Conservation (phyloP, 164 flowering plant genomes). For the Umbilicus rupestris region DNA sequence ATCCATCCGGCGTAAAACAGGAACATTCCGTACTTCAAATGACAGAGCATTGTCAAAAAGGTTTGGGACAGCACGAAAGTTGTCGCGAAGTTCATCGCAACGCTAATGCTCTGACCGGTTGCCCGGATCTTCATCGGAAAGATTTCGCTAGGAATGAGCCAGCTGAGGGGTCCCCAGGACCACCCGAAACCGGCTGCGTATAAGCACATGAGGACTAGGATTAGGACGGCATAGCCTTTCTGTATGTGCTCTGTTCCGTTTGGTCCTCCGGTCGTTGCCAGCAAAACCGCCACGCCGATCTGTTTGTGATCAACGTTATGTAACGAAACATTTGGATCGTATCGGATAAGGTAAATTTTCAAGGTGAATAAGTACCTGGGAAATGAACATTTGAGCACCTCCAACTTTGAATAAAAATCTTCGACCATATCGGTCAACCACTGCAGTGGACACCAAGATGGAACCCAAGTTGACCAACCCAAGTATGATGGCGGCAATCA, state of each 20-base stretch:
- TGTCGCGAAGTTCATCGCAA: slow-evolving; percentile 48
- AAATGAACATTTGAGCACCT: slow-evolving; percentile 46
- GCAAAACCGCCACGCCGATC: slow-evolving; percentile 35
- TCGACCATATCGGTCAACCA: slow-evolving; percentile 62
- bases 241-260: slow-evolving; percentile 29
- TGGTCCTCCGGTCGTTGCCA: slow-evolving; percentile 30
- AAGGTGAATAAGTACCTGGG: slow-evolving; percentile 37
- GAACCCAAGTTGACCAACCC: slow-evolving; percentile 44
- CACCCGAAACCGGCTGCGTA: slow-evolving; percentile 66
- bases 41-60: slow-evolving; percentile 56
- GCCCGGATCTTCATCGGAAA: slow-evolving; percentile 57
- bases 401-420: slow-evolving; percentile 47
- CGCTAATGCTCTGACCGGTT: slow-evolving; percentile 50
- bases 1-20: slow-evolving; percentile 58
- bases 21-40: slow-evolving; percentile 50
- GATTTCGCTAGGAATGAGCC: slow-evolving; percentile 75
- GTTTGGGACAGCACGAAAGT: slow-evolving; percentile 56
- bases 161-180: slow-evolving; percentile 79
- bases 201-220: slow-evolving; percentile 50
- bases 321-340: background rate
- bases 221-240: slow-evolving; percentile 25
- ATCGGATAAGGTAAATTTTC: background rate
- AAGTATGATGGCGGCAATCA: slow-evolving; percentile 40
- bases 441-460: slow-evolving; percentile 31
- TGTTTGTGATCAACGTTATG: slow-evolving; percentile 9